phyloP scores from a whole-genome alignment of 148 eudicot genomes.

The Oxyria digyna region DNA sequence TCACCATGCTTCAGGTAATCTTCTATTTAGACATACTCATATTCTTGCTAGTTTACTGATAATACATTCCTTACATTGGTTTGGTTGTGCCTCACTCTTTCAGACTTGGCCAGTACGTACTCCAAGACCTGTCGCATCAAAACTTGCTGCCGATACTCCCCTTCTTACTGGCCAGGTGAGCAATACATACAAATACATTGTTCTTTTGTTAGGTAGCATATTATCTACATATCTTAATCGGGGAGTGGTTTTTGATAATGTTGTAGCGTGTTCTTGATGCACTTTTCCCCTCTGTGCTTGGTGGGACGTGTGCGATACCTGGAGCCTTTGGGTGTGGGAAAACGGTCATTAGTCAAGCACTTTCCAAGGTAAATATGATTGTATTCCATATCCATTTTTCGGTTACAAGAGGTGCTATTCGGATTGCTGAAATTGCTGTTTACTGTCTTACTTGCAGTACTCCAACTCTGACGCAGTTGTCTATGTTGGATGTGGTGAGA shows the following conservation, averaged over 20 bases:
- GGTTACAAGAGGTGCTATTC: not conserved
- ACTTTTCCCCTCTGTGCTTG: slow-evolving; percentile 97
- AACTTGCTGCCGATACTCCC: slow-evolving; percentile 99
- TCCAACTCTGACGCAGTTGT: slow-evolving; percentile 99
- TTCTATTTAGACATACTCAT: not conserved
- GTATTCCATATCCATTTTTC: not conserved
- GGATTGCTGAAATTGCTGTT: slow-evolving; percentile 7
- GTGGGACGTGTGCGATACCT: slow-evolving; percentile 99
- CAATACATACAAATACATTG: not conserved
- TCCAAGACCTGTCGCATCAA: slow-evolving; percentile 93
- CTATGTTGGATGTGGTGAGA: slow-evolving; percentile 99
- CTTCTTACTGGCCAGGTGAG: slow-evolving; percentile 92
- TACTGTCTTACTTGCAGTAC: slow-evolving; percentile 43
- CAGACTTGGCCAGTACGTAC: slow-evolving; percentile 99
- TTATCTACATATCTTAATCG: not conserved
- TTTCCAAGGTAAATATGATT: slow-evolving; percentile 61
- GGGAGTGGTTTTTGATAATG: slow-evolving; percentile 8
- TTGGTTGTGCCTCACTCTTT: slow-evolving; percentile 9
- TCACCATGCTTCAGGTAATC: slow-evolving; percentile 95
- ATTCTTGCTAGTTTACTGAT: not conserved
- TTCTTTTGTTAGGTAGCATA: not conserved
- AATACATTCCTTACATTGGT: not conserved
- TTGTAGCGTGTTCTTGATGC: slow-evolving; percentile 98
- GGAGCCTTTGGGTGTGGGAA: slow-evolving; percentile 99
- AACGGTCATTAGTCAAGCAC: slow-evolving; percentile 99